These are phyloP conservation scores for Cyberlindnera veronae DNA, from an alignment of 805 yeast species.

Conservation along the genomic window DNA sequence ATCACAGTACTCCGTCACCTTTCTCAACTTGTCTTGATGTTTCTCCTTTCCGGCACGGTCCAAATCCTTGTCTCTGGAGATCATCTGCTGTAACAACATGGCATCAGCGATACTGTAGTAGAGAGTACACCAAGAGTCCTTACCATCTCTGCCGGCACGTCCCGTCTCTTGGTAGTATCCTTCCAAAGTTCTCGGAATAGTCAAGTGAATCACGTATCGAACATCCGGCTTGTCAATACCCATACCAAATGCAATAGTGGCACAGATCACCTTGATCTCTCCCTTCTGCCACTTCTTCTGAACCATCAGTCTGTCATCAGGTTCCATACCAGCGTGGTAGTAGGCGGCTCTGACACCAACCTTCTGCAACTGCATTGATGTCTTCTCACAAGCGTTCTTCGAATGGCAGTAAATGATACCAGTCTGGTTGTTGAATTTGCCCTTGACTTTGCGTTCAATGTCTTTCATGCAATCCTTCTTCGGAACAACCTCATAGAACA, in stretches of 20 bases:
- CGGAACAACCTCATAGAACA: constrained; percentile 70
- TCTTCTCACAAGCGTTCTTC: constrained; percentile 80
- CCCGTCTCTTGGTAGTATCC: constrained; percentile 99
- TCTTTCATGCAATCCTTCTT: constrained; percentile 58
- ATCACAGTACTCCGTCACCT: constrained; percentile 89
- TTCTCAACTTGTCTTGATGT: constrained; percentile 71
- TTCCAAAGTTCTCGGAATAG: constrained; percentile 86
- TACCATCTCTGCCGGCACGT: constrained; percentile 96
- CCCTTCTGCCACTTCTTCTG: constrained; percentile 83
- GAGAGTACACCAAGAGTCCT: constrained; percentile 75
- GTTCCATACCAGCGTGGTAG: constrained; percentile 94
- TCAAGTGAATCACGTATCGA: constrained; percentile 82
- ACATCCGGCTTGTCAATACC: constrained; percentile 98
- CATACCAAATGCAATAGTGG: constrained; percentile 98
- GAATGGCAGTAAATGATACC: constrained; percentile 96
- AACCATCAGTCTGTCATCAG: constrained; percentile 66
- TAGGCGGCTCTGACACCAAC: constrained; percentile 66
- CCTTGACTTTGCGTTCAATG: constrained; percentile 51
- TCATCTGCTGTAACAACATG: constrained; percentile 67
- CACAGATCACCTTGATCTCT: constrained; percentile 76
- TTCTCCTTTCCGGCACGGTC: constrained; percentile 64
- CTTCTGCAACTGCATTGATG: constrained; percentile 54
- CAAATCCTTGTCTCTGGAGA: constrained; percentile 69
- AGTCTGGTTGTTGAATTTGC: constrained; percentile 51
- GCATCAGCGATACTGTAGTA: constrained; percentile 82